Evolutionary conservation across 225 moss, liverwort and hornwort species (phyloP).

Genomic region (Pleurozium schreberi): DNA sequence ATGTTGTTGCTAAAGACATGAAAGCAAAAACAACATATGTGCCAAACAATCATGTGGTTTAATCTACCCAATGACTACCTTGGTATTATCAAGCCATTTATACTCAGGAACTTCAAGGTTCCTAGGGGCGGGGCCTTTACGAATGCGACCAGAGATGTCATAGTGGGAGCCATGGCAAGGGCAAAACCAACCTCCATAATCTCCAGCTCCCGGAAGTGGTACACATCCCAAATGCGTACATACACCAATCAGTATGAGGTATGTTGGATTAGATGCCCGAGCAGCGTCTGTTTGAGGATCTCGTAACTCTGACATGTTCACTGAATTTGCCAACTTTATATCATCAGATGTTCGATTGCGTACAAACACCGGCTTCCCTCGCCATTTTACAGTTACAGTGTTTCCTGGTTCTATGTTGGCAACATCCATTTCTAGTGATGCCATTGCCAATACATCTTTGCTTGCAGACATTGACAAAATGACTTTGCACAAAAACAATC

Average conservation of each 20-base stretch:
- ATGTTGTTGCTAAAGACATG: neutral
- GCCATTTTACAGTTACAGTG: conserved; percentile 32
- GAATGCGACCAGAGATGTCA: conserved; percentile 30
- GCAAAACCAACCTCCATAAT: conserved; percentile 45
- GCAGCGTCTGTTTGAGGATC: conserved; percentile 6
- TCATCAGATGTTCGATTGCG: conserved; percentile 16
- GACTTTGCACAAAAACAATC: conserved; percentile 17
- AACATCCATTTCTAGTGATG: conserved; percentile 34
- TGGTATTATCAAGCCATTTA: conserved; percentile 9
- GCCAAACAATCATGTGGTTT: neutral
- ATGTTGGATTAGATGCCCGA: conserved; percentile 19
- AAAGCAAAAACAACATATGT: neutral
- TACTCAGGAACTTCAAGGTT: conserved; percentile 19
- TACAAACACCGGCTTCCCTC: conserved; percentile 32
- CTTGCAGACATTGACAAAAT: conserved; percentile 43
- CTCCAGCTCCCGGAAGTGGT: conserved; percentile 21
- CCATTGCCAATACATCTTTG: conserved; percentile 32
- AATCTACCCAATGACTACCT: neutral
- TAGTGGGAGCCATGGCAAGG: conserved; percentile 40
- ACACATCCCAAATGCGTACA: conserved; percentile 45
- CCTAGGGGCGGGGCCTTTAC: conserved; percentile 8
- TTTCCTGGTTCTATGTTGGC: conserved; percentile 1
- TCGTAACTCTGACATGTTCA: conserved; percentile 3
- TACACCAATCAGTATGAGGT: conserved; percentile 28
- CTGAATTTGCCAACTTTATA: conserved; percentile 25